A percentile compares a stretch with the other conserved stretches of the same genome.
Evolutionary conservation across 1,284 basidiomycete species (phyloP).

Genomic region (Ustilago curta): DNA sequence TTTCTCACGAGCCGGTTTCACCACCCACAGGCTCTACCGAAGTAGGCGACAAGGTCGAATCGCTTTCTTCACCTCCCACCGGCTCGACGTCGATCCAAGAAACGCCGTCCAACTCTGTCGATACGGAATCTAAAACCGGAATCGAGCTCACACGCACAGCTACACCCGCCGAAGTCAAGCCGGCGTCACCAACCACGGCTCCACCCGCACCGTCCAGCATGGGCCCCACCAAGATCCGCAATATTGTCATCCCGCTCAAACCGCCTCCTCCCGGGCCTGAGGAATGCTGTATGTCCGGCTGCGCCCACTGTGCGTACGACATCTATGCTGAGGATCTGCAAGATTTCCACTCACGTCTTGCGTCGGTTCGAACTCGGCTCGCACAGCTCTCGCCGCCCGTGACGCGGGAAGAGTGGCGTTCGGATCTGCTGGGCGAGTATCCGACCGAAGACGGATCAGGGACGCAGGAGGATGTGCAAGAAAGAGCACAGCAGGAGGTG

Average conservation of each 20-base stretch:
- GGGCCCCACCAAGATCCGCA: conserved; percentile 37
- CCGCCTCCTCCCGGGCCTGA: conserved; percentile 67
- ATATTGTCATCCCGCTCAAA: conserved; percentile 51
- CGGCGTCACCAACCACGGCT: neutral
- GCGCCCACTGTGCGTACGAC: conserved; percentile 87
- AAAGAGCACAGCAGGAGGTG: conserved; percentile 50
- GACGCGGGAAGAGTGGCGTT: conserved; percentile 76
- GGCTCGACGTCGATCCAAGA: conserved; percentile 76
- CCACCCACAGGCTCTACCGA: conserved; percentile 6
- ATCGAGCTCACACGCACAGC: conserved; percentile 14
- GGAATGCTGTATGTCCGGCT: conserved; percentile 90
- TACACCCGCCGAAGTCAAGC: conserved; percentile 23
- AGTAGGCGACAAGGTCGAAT: conserved; percentile 38
- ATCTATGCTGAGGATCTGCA: conserved; percentile 82
- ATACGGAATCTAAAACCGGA: conserved; percentile 79
- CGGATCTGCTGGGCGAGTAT: conserved; percentile 69
- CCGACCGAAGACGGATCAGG: conserved; percentile 23
- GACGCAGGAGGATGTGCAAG: conserved; percentile 23
- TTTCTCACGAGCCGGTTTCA: conserved; percentile 6
- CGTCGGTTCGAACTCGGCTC: conserved; percentile 74
- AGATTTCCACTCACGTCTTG: conserved; percentile 76
- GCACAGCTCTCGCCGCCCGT: conserved; percentile 72
- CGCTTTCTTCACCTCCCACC: conserved; percentile 24
- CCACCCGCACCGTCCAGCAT: conserved; percentile 11
- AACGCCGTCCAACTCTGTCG: conserved; percentile 80